Evolutionary conservation across 2,329 filamentous ascomycete species (phyloP).

Genomic region (Fusarium sp.): DNA sequence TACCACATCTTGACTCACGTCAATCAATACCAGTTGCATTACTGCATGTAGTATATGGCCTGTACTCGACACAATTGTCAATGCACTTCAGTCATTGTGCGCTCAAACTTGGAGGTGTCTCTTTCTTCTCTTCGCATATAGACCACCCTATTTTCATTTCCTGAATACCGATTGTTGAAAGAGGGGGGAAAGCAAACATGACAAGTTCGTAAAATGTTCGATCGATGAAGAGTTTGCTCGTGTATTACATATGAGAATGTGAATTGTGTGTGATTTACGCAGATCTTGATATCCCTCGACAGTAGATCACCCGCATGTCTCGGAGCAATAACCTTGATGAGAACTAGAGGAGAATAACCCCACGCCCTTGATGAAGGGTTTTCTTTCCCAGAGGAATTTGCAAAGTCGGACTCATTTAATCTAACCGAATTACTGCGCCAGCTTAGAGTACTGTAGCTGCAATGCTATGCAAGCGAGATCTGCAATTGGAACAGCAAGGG

Average conservation of each 20-base stretch:
- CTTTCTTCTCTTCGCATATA: background rate
- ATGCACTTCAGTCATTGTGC: background rate
- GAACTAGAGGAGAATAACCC: background rate
- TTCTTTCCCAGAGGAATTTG: background rate
- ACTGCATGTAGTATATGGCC: background rate
- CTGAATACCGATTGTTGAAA: background rate
- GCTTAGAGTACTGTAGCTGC: background rate
- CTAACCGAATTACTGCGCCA: background rate
- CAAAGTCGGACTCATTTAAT: background rate
- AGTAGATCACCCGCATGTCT: slow-evolving; percentile 30
- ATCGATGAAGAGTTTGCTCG: background rate
- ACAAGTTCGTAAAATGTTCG: background rate
- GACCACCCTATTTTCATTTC: slow-evolving; percentile 12
- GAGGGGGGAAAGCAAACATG: background rate
- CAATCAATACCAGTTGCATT: background rate
- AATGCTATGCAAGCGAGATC: background rate
- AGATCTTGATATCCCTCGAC: slow-evolving; percentile 27
- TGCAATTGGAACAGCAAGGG: slow-evolving; percentile 11
- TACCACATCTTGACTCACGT: slow-evolving; percentile 2
- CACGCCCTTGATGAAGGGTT: slow-evolving; percentile 5
- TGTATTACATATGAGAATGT: slow-evolving; percentile 25
- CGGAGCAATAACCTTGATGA: slow-evolving; percentile 15
- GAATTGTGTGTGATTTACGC: slow-evolving; percentile 25
- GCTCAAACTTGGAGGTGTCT: background rate
- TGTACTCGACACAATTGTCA: background rate